Percentiles rank a stretch among this genome's conserved stretches.
These are phyloP conservation scores for Metschnikowia drakensbergensis DNA, from an alignment of 805 yeast species.

Conservation along the genomic window DNA sequence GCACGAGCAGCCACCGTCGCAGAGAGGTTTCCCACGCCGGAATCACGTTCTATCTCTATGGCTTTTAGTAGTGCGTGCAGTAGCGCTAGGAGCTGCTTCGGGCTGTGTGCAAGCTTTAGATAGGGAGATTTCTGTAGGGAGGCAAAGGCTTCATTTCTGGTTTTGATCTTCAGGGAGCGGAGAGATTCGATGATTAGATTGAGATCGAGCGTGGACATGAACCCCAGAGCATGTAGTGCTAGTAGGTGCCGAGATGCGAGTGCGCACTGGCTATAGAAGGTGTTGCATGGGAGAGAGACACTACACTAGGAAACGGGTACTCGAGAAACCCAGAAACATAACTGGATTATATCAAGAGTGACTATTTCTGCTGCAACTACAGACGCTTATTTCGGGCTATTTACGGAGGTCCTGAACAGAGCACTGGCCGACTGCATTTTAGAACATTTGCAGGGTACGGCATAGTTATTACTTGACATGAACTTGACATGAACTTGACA, in stretches of 20 bases:
- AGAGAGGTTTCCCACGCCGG: constrained; percentile 24
- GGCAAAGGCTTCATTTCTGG: constrained; percentile 16
- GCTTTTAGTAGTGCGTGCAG: constrained; percentile 24
- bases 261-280: background rate
- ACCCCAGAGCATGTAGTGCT: background rate
- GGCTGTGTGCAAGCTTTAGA: constrained; percentile 17
- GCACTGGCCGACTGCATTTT: too few species aligned
- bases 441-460: too few species aligned
- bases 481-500: too few species aligned
- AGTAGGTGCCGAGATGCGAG: background rate
- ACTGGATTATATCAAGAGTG: too few species aligned
- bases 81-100: constrained; percentile 23
- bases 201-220: constrained; percentile 17
- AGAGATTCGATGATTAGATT: constrained; percentile 14
- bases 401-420: too few species aligned
- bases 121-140: constrained; percentile 8
- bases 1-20: constrained; percentile 27
- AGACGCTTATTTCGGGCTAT: too few species aligned
- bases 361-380: too few species aligned
- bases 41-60: constrained; percentile 35
- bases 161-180: constrained; percentile 11
- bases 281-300: too few species aligned
- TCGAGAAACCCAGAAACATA: too few species aligned
- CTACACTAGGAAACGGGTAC: too few species aligned
- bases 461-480: too few species aligned